A percentile compares a stretch with the other conserved stretches of the same genome.
These are phyloP conservation scores for Tillandsia fasciculata DNA, from an alignment of 176 grass and related monocot species.

Conservation along the genomic window DNA sequence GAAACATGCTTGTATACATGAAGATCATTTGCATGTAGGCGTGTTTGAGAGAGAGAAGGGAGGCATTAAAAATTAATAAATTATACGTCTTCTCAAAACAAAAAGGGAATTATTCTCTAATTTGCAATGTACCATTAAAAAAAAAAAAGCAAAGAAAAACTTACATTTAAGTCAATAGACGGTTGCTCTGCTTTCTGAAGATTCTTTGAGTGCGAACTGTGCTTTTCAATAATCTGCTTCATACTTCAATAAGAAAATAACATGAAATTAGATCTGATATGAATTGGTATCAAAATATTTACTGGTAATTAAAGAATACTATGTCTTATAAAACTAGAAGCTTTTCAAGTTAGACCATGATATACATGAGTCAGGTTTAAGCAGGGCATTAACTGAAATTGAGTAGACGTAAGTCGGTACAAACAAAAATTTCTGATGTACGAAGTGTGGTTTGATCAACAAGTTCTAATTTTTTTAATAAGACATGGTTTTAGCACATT, in stretches of 20 bases:
- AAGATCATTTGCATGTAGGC: neutral
- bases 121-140: neutral
- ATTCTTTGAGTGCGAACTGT: slow-evolving; percentile 42
- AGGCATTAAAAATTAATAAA: no score
- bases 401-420: neutral
- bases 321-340: neutral
- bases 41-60: no score
- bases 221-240: slow-evolving; percentile 66
- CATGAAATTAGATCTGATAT: neutral
- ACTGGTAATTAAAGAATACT: neutral
- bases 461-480: no score
- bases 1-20: no score
- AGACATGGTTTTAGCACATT: no score
- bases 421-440: neutral
- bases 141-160: neutral
- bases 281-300: neutral
- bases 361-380: neutral
- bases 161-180: slow-evolving; percentile 44
- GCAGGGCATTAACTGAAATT: neutral
- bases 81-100: no score
- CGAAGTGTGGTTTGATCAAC: neutral
- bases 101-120: no score
- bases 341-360: neutral
- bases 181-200: slow-evolving; percentile 30
- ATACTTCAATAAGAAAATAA: slow-evolving; percentile 32